Evolutionary conservation across 2,329 filamentous ascomycete species (phyloP), one percentile per base, ranked within the genome.

Genomic region (Cladosporium sp.): DNA sequence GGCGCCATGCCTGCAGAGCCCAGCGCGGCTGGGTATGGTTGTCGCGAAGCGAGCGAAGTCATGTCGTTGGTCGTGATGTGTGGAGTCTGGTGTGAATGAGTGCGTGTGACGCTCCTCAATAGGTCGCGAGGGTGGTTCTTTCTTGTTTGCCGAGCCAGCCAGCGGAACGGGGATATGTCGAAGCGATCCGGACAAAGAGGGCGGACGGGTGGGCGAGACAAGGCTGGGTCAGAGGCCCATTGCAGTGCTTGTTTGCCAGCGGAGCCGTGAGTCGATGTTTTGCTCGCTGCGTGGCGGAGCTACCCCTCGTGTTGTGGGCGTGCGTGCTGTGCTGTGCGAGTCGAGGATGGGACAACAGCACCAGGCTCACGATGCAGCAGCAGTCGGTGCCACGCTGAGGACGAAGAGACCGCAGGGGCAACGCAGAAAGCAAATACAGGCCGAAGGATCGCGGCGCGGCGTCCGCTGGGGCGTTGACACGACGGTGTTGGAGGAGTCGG

Each of bases 21-120:
- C 22, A 63, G 45, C 57, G 82, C 78, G 55, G 84, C 76, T 65
- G 87, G 81, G 70, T 88, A 90, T 43, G 87, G 81, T 67, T 87
- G 79, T 73, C 92, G 91, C 61, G 88, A 85, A 65, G 89, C 89
- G 69, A 92, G 78, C 85, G 92, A 89, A 69, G 89, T 86, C 89
- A 92, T 90, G 61, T 51, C 64, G 59, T 39, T 34, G 25, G 51
- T 57, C 25, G 43, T 47, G 2, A 12, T n/a, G n/a, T n/a, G n/a
- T n/a, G n/a, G n/a, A n/a, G n/a, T n/a, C n/a, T n/a, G 15, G 22
- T 17, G 2, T 30, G 12, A 40, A n/a, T 19, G 34, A 47, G 51
- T 36, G 61, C 56, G 39, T 37, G 36, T 22, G 47, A 17, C 30
- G 34, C 55, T 39, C 36, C 54, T 55, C 45, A 51, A 40, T 22